Percentiles rank a stretch among this genome's conserved stretches.
These are phyloP conservation scores for Cutaneotrichosporon arboriforme DNA, from an alignment of 1,284 basidiomycete species.

Conservation along the genomic window DNA sequence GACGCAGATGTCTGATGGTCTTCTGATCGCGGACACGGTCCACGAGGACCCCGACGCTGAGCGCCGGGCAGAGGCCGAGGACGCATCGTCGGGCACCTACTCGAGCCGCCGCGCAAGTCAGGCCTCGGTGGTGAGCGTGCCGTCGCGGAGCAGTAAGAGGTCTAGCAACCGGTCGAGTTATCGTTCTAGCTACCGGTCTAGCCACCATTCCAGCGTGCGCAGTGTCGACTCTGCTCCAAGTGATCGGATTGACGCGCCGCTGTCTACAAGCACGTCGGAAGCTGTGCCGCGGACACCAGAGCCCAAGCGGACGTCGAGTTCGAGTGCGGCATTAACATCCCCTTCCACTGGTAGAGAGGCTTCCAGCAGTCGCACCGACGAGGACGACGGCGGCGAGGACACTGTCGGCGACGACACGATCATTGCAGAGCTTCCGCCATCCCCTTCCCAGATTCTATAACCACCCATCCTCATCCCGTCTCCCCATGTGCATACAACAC, in stretches of 20 bases:
- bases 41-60: slow-evolving; percentile 8
- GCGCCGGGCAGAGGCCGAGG: slow-evolving; percentile 1
- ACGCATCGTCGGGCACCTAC: background rate
- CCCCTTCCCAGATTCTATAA: background rate
- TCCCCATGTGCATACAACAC: slow-evolving; percentile 4
- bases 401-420: slow-evolving; percentile 5
- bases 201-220: background rate
- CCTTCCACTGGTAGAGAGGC: background rate
- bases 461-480: background rate
- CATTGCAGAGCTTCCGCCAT: background rate
- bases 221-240: background rate
- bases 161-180: background rate
- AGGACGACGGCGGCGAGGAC: slow-evolving; percentile 6
- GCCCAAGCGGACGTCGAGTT: background rate
- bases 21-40: background rate
- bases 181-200: background rate
- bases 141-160: background rate
- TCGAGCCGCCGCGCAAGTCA: background rate
- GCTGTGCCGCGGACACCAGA: background rate
- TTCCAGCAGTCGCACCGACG: background rate
- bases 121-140: too few species aligned
- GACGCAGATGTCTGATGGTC: background rate
- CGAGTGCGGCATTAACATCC: background rate
- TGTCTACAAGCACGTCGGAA: background rate
- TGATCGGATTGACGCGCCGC: background rate